Base-by-base conservation (phyloP, 352 stramenopile species). In the Phytophthora litchii region DNA sequence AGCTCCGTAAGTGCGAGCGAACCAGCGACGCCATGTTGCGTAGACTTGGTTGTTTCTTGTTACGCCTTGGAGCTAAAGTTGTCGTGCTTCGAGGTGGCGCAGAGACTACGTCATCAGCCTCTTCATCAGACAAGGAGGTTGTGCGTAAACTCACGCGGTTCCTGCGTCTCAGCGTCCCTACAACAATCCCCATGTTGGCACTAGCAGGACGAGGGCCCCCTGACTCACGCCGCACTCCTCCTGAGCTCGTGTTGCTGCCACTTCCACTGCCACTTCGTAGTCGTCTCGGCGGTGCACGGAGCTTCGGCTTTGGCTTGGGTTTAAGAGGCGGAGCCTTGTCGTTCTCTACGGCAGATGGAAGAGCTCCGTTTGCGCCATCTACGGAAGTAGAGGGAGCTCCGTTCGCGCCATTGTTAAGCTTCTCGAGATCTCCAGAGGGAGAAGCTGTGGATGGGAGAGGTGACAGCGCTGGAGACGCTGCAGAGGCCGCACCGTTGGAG, bases 11-110 rank as follows among this genome's bases (percentile, higher is more conserved):
- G 59, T 83, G 85, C 35, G 80, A 78, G 52, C 77, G 78, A 31
- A 92, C 78, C 3, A 87, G 52, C 8, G 74, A 67, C 59, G 82
- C 82, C 51, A 89, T 81, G 44, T 88, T 88, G 48, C 71, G 76
- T 31, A 92, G 59, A 56, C 80, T 90, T 25, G 62, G 41, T 53
- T 86, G 70, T 17, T 73, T 68, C 76, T 86, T 65, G 49, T 36
- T 67, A 31, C 43, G 66, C 62, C 59, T 63, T 1, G 49, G 46
- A 2, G 52, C 51, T 5, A 69, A 42, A 3, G 5, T 41, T 2
- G 60, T 9, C 1, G 40, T 17, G 21, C 46, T 61, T 25, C 56
- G 38, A 4, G 56, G 56, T 12, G 60, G 60, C 3, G 35, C 46
- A 20, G 34, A 35, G 3, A 68, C 45, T 10, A 64, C 58, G 8